Base-by-base conservation (phyloP, 1,284 basidiomycete species). In the Sanghuangporus baumii region DNA sequence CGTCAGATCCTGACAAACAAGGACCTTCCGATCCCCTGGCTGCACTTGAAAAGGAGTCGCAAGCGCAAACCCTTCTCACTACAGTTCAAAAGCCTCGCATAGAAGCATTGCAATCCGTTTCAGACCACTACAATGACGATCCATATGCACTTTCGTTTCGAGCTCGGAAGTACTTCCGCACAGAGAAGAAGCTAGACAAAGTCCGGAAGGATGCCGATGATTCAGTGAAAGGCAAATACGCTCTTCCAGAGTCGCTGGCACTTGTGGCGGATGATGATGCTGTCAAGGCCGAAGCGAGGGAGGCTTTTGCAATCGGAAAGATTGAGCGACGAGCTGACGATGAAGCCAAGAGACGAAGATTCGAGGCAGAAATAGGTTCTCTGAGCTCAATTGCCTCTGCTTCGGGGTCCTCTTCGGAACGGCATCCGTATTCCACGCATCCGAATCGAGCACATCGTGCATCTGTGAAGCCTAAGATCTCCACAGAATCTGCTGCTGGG, bases 11-110 rank as follows among this genome's bases (percentile, higher is more conserved):
- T 9, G 88, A 94, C 55, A 84, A 83, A n/a, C 74, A 76, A 0
- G 77, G 76, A 2, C 80, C 87, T 16, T 76, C 76, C 0, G 96
- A 98, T 73, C 90, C 96, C 0, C 87, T 99, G 41, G 89, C 86
- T 1, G 86, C 88, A 8, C 79, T 98, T 0, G 96, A 98, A 71
- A 96, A 96, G 76, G 87, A 88, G 1, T 88, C 89, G 0, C 85
- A 84, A 20, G 90, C 94, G 2, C 85, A 91, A 69, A 81, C 81
- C n/a, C 80, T 85, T 66, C 80, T 88, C 46, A 84, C 84, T 55
- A 84, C 85, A 62, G 87, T 92, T 5, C 85, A 87, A 66, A 80
- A 86, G 51, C 88, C 88, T 6, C 88, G 94, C 0, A 75, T 98
- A 8, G 87, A 91, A 68, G 85, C 89, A 7, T 78, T 99, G 12